phyloP scores from a whole-genome alignment of 371 early-diverging fungal species.

The Nematocida minor region DNA sequence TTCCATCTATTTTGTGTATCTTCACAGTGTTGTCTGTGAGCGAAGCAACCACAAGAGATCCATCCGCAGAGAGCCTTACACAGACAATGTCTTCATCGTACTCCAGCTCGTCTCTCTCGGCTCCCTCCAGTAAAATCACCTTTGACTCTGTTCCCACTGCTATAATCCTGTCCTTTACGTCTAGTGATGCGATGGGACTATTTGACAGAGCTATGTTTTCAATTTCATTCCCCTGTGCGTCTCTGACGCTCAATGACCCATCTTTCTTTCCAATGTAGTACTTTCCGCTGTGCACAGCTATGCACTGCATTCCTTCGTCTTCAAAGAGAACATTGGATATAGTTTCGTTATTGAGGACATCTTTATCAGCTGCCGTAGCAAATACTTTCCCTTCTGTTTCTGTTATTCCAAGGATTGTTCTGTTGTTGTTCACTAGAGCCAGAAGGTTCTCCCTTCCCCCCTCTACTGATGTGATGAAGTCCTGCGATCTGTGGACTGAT shows the following conservation, averaged over 20 bases:
- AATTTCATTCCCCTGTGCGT: neutral
- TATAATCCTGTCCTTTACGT: neutral
- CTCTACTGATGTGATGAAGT: neutral
- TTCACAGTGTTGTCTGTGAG: conserved; percentile 56
- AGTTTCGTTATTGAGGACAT: neutral
- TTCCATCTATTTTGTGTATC: conserved; percentile 51
- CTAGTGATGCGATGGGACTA: neutral
- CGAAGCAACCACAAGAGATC: conserved; percentile 24
- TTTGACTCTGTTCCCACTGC: neutral
- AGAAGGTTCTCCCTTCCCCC: conserved; percentile 34
- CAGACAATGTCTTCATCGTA: conserved; percentile 43
- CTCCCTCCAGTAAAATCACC: neutral
- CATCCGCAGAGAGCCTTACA: conserved; percentile 44
- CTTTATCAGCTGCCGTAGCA: neutral
- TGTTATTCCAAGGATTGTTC: conserved; percentile 16
- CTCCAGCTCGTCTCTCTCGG: conserved; percentile 19
- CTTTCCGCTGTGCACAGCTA: neutral
- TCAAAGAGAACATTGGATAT: conserved; percentile 9
- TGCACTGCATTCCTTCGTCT: conserved; percentile 14
- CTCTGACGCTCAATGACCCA: conserved; percentile 1
- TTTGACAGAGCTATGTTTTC: neutral
- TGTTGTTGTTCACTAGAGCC: neutral
- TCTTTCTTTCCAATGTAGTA: conserved; percentile 29
- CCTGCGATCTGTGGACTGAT: neutral
- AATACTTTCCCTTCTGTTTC: conserved; percentile 29